Percentiles rank a stretch among this genome's conserved stretches.
phyloP scores from a whole-genome alignment of 192 early-diverging fungal genomes.

The Coemansia sp. region DNA sequence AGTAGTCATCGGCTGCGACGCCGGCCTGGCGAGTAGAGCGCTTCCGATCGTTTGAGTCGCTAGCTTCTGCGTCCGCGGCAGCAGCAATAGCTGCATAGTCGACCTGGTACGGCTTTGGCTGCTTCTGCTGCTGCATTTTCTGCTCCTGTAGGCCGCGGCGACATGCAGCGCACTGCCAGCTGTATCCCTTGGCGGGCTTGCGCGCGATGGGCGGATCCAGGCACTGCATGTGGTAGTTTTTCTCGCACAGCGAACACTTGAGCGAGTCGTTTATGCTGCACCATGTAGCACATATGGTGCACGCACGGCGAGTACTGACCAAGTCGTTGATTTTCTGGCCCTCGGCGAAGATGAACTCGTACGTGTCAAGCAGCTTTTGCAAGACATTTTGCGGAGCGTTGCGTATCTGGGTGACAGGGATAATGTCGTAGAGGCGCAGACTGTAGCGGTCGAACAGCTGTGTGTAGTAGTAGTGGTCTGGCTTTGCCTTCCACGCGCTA shows the following conservation, averaged over 20 bases:
- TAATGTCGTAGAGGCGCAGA: constrained; percentile 83
- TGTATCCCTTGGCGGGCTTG: constrained; percentile 85
- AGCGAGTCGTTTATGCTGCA: constrained; percentile 68
- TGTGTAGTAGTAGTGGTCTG: constrained; percentile 85
- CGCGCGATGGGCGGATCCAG: constrained; percentile 74
- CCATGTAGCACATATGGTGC: constrained; percentile 73
- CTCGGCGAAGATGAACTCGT: constrained; percentile 89
- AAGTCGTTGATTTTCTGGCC: constrained; percentile 78
- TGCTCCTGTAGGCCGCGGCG: constrained; percentile 41
- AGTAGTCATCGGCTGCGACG: constrained; percentile 24
- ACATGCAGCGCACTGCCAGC: constrained; percentile 85
- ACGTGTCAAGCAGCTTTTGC: constrained; percentile 64
- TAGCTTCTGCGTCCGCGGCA: not conserved
- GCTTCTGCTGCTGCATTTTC: constrained; percentile 21
- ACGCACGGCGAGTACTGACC: constrained; percentile 69
- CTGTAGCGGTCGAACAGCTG: constrained; percentile 93
- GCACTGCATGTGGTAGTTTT: constrained; percentile 82
- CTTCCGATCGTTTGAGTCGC: constrained; percentile 29
- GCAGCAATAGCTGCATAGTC: not conserved
- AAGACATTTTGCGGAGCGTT: constrained; percentile 79
- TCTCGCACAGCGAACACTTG: constrained; percentile 77
- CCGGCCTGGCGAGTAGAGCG: constrained; percentile 31
- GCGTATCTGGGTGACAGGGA: constrained; percentile 76
- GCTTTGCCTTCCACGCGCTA: constrained; percentile 38
- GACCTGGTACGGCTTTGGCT: not conserved